Conservation (phyloP, 2,329 filamentous ascomycete genomes). For the Paraphaeosphaeria minitans region DNA sequence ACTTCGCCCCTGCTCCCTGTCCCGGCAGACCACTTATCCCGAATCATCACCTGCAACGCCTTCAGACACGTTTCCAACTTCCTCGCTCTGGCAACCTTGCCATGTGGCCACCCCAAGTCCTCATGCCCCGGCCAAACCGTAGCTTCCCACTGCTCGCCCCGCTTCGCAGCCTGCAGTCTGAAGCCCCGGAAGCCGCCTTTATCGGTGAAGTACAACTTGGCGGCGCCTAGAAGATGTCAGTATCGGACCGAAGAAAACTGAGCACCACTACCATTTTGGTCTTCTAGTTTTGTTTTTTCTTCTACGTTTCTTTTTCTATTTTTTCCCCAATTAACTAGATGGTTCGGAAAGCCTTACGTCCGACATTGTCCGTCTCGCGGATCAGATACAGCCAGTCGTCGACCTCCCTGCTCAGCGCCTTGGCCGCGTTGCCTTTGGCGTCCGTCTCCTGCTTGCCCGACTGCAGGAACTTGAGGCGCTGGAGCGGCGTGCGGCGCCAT, state of each 20-base stretch:
- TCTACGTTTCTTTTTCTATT: no score
- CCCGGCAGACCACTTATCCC: background rate
- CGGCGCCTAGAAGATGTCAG: background rate
- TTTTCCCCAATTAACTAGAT: no score
- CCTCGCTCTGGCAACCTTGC: background rate
- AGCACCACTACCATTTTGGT: background rate
- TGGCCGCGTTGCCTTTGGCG: background rate
- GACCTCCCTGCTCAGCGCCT: background rate
- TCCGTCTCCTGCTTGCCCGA: background rate
- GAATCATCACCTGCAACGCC: background rate
- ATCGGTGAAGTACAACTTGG: background rate
- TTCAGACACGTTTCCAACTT: conserved; percentile 3
- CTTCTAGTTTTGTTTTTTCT: no score
- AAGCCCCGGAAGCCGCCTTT: conserved; percentile 1
- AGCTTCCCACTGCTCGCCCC: background rate
- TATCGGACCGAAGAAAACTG: background rate
- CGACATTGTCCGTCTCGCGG: background rate
- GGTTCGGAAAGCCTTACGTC: background rate
- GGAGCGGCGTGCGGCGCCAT: background rate
- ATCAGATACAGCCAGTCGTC: background rate
- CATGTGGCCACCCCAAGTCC: background rate
- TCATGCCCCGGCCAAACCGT: conserved; percentile 2
- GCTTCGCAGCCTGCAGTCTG: conserved; percentile 1
- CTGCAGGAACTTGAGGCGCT: background rate
- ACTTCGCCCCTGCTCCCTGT: background rate